Evolutionary conservation across 2,329 filamentous ascomycete genomes (phyloP).

Genomic region (Aspergillus sp.): DNA sequence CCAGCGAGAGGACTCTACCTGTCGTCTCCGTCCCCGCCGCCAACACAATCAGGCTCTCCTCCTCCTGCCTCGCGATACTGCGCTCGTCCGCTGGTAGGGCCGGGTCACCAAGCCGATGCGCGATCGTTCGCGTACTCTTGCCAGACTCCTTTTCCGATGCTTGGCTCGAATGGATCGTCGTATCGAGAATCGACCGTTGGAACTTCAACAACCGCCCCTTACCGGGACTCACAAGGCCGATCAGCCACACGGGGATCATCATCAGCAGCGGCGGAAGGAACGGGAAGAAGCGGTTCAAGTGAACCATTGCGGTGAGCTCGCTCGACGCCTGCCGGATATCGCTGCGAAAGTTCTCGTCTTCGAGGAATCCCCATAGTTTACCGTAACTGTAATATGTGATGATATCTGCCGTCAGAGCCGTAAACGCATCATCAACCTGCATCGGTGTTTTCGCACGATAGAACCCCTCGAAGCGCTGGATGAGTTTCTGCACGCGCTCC

Average conservation of each 20-base stretch:
- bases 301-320: background rate
- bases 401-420: background rate
- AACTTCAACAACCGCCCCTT: background rate
- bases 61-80: background rate
- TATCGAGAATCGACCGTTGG: background rate
- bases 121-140: background rate
- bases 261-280: background rate
- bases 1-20: background rate
- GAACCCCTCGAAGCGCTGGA: constrained; percentile 18
- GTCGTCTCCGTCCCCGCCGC: background rate
- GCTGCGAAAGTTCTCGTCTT: background rate
- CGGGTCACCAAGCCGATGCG: background rate
- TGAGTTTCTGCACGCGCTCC: constrained; percentile 22
- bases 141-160: background rate
- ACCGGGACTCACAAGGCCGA: background rate
- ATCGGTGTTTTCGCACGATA: background rate
- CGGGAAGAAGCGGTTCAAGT: background rate
- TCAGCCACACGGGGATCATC: background rate
- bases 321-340: background rate
- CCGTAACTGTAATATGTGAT: constrained; percentile 4
- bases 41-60: background rate
- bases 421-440: background rate
- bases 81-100: background rate
- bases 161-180: background rate
- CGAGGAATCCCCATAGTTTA: background rate